Base-by-base conservation (phyloP, 2,329 filamentous ascomycete genomes). In the Fusarium nygamai region DNA sequence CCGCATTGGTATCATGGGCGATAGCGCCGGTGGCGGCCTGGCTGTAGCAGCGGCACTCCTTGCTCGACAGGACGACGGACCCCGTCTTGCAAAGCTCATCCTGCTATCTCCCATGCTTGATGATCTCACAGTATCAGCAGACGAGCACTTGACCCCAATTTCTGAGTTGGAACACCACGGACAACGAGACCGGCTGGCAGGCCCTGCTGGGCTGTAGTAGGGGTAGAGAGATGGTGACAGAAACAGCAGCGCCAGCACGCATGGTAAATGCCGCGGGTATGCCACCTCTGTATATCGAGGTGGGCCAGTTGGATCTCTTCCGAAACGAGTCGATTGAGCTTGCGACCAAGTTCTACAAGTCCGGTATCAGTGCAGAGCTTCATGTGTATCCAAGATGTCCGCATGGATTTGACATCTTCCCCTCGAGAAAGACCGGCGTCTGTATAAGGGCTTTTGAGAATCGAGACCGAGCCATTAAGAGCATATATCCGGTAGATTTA, bases 341-440 rank as follows among this genome's bases (percentile, higher is more conserved):
- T 16, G 27, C 13, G 19, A 8, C 27, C 27, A 47, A 22, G 8
- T 47, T 47, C 27, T 29, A 47, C 6, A 47, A 29, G 6, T 8
- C 27, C 0, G 9, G 46, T 5, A 22, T 29, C 6, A 29, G 27
- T 11, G 27, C 20, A 47, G 46, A 47, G 5, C 46, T 47, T 5
- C 46, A 47, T 22, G 20, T 31, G 9, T 22, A 48, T 48, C 27
- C 46, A 29, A 27, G 46, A 2, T 31, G 27, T 17, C 46, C 9
- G 0, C 19, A 22, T 8, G 46, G 44, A 22, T 47, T 29, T 16
- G 27, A 47, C 13, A 29, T 47, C 13, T 29, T 29, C 5, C 46
- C 27, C 13, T 22, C 19, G 4, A 48, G 13, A 24, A 4, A 0
- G 11, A 22, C 13, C 6, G 27, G 27, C 0, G 6, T 16, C 27